Evolutionary conservation across 495 filamentous ascomycete genomes (phyloP).

Genomic region (Jackrogersella multiformis): DNA sequence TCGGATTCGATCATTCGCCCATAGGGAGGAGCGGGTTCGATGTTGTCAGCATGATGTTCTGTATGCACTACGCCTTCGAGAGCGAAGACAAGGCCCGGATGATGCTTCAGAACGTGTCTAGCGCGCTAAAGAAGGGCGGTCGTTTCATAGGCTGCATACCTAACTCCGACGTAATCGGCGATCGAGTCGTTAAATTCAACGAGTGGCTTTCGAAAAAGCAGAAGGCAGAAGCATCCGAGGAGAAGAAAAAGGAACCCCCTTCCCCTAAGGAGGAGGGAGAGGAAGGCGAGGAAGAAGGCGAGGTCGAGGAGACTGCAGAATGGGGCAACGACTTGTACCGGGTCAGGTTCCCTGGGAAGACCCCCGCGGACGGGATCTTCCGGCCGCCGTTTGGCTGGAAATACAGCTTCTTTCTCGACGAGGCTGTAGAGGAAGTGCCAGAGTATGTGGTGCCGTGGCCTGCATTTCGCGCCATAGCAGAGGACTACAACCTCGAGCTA

Average conservation of each 20-base stretch:
- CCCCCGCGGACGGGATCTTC: conserved; percentile 83
- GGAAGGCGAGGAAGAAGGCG: conserved; percentile 63
- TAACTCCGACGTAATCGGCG: conserved; percentile 85
- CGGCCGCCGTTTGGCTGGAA: conserved; percentile 97
- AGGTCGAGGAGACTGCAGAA: conserved; percentile 66
- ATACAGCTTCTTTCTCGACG: conserved; percentile 93
- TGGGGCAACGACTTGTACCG: conserved; percentile 96
- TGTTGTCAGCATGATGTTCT: conserved; percentile 98
- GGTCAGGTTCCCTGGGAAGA: conserved; percentile 83
- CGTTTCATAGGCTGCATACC: conserved; percentile 93
- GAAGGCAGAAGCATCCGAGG: conserved; percentile 46
- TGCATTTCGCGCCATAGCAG: conserved; percentile 90
- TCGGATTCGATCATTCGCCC: conserved; percentile 79
- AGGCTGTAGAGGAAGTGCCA: conserved; percentile 94
- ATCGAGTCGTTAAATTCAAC: conserved; percentile 70
- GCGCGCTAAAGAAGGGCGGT: conserved; percentile 89
- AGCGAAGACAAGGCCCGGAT: conserved; percentile 84
- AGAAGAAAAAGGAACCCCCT: conserved; percentile 31
- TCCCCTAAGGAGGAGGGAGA: conserved; percentile 49
- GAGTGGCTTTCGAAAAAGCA: conserved; percentile 62
- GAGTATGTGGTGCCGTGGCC: conserved; percentile 99
- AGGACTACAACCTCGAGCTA: conserved; percentile 95
- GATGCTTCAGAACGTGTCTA: conserved; percentile 94
- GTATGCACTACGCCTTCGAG: conserved; percentile 99
- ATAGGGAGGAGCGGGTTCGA: conserved; percentile 83